phyloP scores from a whole-genome alignment of 2,329 filamentous ascomycete genomes.

The Tolypocladium cylindrosporum region DNA sequence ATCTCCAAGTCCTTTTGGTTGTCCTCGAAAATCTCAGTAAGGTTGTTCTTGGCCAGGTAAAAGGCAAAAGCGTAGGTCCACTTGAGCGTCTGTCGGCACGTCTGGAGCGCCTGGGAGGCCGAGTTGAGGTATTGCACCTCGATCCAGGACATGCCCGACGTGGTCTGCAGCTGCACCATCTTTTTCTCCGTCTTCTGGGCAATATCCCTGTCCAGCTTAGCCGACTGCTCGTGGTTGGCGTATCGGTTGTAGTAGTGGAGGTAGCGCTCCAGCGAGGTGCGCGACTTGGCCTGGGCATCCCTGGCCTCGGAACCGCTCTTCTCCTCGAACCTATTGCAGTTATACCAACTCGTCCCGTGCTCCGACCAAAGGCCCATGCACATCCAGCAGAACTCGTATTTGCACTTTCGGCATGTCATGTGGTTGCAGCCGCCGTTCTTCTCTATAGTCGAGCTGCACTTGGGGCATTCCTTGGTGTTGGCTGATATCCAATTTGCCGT shows the following conservation, averaged over 20 bases:
- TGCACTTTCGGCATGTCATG: slow-evolving; percentile 95
- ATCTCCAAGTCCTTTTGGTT: slow-evolving; percentile 98
- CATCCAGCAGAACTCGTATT: slow-evolving; percentile 99
- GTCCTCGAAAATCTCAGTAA: slow-evolving; percentile 95
- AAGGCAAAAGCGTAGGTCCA: slow-evolving; percentile 99
- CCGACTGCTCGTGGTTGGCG: slow-evolving; percentile 96
- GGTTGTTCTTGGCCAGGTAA: slow-evolving; percentile 90
- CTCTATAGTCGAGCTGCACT: slow-evolving; percentile 93
- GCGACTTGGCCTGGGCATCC: slow-evolving; percentile 82
- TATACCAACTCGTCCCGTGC: slow-evolving; percentile 98
- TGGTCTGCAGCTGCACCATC: slow-evolving; percentile 91
- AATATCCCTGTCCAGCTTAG: slow-evolving; percentile 91
- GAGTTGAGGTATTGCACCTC: slow-evolving; percentile 95
- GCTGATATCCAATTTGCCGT: slow-evolving; percentile 99
- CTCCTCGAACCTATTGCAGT: slow-evolving; percentile 95
- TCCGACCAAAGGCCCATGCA: slow-evolving; percentile 99
- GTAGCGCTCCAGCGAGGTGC: slow-evolving; percentile 89
- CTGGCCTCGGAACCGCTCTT: slow-evolving; percentile 86
- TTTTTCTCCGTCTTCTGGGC: slow-evolving; percentile 97
- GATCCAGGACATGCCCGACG: slow-evolving; percentile 97
- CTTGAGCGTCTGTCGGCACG: slow-evolving; percentile 95
- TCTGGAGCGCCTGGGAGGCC: slow-evolving; percentile 86
- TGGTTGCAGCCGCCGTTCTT: slow-evolving; percentile 98
- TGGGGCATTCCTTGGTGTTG: slow-evolving; percentile 96
- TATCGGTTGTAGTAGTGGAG: slow-evolving; percentile 99